Evolutionary conservation across 2,329 filamentous ascomycete species (phyloP).

Genomic region (Exophiala sideris): DNA sequence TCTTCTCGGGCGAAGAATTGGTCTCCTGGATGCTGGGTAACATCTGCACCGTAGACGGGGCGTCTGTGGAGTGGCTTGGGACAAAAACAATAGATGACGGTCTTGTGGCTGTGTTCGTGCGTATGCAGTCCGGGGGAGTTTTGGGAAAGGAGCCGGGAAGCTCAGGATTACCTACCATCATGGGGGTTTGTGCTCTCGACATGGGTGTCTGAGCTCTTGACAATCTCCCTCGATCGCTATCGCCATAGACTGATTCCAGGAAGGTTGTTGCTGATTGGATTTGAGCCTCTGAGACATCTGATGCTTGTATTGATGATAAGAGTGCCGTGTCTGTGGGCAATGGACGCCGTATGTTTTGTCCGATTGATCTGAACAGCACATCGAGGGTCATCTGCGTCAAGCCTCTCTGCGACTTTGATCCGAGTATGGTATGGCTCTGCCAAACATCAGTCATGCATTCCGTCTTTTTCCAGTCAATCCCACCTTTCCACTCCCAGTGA

Average conservation of each 20-base stretch:
- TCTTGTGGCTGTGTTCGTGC: not conserved
- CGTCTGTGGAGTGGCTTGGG: slow-evolving; percentile 7
- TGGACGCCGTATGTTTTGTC: slow-evolving; percentile 65
- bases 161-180: slow-evolving; percentile 42
- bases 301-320: slow-evolving; percentile 69
- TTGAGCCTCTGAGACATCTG: slow-evolving; percentile 77
- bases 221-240: slow-evolving; percentile 55
- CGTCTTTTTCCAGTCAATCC: not conserved
- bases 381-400: slow-evolving; percentile 90
- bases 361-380: slow-evolving; percentile 79
- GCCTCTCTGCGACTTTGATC: slow-evolving; percentile 79
- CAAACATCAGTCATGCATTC: not conserved
- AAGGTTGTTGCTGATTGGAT: slow-evolving; percentile 72
- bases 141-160: slow-evolving; percentile 28
- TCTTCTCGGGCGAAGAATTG: slow-evolving; percentile 11
- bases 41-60: slow-evolving; percentile 2
- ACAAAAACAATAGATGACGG: not conserved
- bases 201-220: slow-evolving; percentile 69
- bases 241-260: slow-evolving; percentile 73
- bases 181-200: slow-evolving; percentile 45
- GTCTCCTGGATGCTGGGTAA: slow-evolving; percentile 5
- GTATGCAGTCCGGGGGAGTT: slow-evolving; percentile 5
- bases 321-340: slow-evolving; percentile 54
- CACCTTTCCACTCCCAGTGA: slow-evolving; percentile 95
- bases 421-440: slow-evolving; percentile 93